Percentiles rank a stretch among this genome's conserved stretches.
phyloP scores from a whole-genome alignment of 768 basidiomycete genomes.

The Filobasidium floriforme region DNA sequence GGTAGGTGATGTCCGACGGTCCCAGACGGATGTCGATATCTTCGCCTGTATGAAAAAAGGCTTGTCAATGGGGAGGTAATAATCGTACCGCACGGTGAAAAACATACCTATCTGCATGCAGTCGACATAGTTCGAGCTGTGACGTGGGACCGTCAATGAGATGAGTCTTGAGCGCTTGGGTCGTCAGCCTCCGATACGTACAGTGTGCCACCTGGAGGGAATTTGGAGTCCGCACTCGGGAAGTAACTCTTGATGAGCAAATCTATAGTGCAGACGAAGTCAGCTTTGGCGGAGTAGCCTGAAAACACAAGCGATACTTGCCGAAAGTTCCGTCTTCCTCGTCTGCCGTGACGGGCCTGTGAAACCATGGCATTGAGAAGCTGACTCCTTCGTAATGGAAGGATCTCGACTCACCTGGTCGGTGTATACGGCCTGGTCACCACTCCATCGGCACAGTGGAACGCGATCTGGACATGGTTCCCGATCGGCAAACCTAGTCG shows the following conservation, averaged over 20 bases:
- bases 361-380: not conserved
- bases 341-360: slow-evolving; percentile 15
- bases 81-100: too few species aligned
- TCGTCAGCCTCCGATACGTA: not conserved
- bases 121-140: slow-evolving; percentile 17
- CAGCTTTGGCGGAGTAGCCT: not conserved
- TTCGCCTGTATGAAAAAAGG: slow-evolving; percentile 8
- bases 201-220: slow-evolving; percentile 21
- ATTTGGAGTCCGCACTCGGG: slow-evolving; percentile 8
- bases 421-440: slow-evolving; percentile 20
- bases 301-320: not conserved
- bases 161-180: not conserved
- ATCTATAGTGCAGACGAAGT: not conserved
- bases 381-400: not conserved
- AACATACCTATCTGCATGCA: slow-evolving; percentile 12
- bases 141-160: not conserved
- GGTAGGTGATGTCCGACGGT: slow-evolving; percentile 16
- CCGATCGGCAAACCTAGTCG: slow-evolving; percentile 20
- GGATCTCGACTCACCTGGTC: not conserved
- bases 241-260: slow-evolving; percentile 24
- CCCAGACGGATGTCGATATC: slow-evolving; percentile 20
- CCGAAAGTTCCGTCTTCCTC: slow-evolving; percentile 24
- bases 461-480: slow-evolving; percentile 17
- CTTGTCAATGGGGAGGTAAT: not conserved
- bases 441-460: slow-evolving; percentile 20